Evolutionary conservation across 108 stramenopile species (phyloP), one percentile per base, ranked within the genome.

Genomic region (Mediolabrus comicus): DNA sequence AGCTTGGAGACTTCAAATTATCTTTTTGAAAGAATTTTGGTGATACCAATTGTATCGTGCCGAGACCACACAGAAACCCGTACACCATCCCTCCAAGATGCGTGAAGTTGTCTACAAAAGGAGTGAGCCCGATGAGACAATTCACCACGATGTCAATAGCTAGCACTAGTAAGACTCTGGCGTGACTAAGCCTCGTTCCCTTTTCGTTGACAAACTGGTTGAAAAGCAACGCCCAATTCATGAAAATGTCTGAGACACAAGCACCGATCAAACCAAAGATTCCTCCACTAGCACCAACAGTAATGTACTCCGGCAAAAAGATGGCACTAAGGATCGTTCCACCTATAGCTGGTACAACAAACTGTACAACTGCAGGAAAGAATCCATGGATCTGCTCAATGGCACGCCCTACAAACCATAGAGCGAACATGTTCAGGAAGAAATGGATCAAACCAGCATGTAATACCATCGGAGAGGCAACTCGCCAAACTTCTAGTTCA

Each of bases 391-490:
- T 92, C 27, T 81, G 72, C 82, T 98, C 97, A 70, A 96, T 80
- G 41, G 93, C 94, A n/a, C 62, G 79, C 4, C 97, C 95, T 3
- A 98, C 86, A 69, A 91, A 94, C 86, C 92, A 87, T 14, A 97
- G 71, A 9, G 90, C 95, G 5, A 95, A 51, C 89, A 97, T 92
- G 61, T 98, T 98, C 59, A 95, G 66, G 25, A 96, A 16, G 63
- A 88, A 94, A 72, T 98, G 98, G 0, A 98, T 88, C 29, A 98
- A 55, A 24, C 98, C 98, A n/a, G 96, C 97, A 82, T 98, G 98
- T 22, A 98, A 83, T 57, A 97, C 80, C 65, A 96, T 92, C 2
- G 97, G 84, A 9, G 92, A 91, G 19, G 88, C 66, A 16, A 98
- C 55, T 11, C 96, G 64, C 87, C 87, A 94, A 19, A 75, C 86